phyloP scores from a whole-genome alignment of 129 eudicot species.

The Artemisia tridentata region DNA sequence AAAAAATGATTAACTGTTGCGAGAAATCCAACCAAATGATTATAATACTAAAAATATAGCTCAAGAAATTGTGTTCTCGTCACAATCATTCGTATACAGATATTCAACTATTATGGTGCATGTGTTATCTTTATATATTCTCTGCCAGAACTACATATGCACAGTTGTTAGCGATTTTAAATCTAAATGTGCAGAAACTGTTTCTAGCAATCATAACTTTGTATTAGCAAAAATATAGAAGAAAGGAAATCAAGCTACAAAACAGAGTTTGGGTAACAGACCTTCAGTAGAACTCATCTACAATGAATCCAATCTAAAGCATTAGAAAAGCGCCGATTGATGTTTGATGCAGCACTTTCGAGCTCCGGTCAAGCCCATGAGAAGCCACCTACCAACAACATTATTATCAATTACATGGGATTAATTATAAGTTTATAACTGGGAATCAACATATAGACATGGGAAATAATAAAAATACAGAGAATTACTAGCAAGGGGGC shows the following conservation, averaged over 20 bases:
- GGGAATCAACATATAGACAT: not conserved
- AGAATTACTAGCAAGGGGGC: not conserved
- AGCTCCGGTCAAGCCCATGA: conserved; percentile 92
- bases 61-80: not conserved
- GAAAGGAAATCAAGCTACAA: not conserved
- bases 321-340: conserved; percentile 72
- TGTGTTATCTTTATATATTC: not conserved
- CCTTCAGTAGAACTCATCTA: conserved; percentile 33
- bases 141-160: too few relatives aligned
- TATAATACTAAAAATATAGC: not conserved
- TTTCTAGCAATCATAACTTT: conserved; percentile 5
- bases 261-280: conserved; percentile 21
- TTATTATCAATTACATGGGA: not conserved
- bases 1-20: not conserved
- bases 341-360: conserved; percentile 92
- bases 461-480: not conserved
- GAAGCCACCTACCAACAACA: conserved; percentile 81
- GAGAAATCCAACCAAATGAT: conserved; percentile 1
- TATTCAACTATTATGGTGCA: too few relatives aligned
- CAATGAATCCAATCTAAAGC: conserved; percentile 45
- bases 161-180: not conserved
- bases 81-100: too few relatives aligned
- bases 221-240: not conserved
- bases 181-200: not conserved
- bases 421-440: not conserved